Conservation (phyloP, 2,329 filamentous ascomycete species). For the Trichoderma citrinoviride region DNA sequence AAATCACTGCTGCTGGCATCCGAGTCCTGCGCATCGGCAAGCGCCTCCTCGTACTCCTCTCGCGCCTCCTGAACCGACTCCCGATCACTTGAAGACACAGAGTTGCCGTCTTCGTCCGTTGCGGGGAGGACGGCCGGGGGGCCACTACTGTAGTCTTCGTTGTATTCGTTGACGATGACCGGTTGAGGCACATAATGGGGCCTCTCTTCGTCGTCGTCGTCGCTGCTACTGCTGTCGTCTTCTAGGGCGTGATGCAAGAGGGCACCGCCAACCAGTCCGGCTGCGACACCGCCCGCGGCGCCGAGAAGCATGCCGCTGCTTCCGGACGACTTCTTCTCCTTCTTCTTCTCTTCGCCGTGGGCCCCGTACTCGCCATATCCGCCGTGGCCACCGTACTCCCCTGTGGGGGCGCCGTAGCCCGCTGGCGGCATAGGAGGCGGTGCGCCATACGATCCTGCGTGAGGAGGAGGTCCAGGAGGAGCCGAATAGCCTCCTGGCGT, state of each 20-base stretch:
- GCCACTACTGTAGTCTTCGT: constrained; percentile 19
- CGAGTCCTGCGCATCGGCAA: constrained; percentile 40
- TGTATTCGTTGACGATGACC: constrained; percentile 10
- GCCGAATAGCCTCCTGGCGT: constrained; percentile 5
- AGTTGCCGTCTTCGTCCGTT: constrained; percentile 42
- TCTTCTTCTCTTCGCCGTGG: neutral
- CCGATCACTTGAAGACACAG: constrained; percentile 32
- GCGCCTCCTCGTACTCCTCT: constrained; percentile 45
- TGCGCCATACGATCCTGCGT: constrained; percentile 21
- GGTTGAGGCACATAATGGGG: constrained; percentile 21
- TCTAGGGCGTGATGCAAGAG: constrained; percentile 53
- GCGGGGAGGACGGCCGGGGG: constrained; percentile 33
- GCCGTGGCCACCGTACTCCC: constrained; percentile 16
- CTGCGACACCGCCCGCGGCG: constrained; percentile 57
- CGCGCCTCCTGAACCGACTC: constrained; percentile 43
- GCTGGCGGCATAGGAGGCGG: constrained; percentile 23
- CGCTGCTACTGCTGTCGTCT: constrained; percentile 27
- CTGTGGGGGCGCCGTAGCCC: constrained; percentile 24
- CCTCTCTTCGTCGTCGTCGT: constrained; percentile 19
- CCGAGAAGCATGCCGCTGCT: constrained; percentile 56
- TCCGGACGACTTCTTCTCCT: constrained; percentile 42
- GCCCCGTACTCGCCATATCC: neutral
- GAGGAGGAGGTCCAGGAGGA: neutral
- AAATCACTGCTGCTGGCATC: constrained; percentile 44
- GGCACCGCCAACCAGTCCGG: constrained; percentile 57